phyloP scores from a whole-genome alignment of 495 filamentous ascomycete species.

The Rostrohypoxylon terebratum region DNA sequence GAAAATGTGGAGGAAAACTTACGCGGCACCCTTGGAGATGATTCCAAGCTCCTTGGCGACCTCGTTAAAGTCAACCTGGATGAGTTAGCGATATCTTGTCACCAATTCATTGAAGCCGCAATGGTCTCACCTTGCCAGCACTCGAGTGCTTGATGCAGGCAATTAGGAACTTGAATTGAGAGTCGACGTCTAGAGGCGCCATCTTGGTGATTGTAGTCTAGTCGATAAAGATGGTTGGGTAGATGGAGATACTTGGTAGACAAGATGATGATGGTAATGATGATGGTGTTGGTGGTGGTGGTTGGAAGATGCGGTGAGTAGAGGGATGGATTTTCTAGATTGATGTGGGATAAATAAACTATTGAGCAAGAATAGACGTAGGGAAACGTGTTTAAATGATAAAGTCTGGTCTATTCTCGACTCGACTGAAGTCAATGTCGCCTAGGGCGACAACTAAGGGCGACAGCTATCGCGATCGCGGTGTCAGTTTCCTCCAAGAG shows the following conservation, averaged over 20 bases:
- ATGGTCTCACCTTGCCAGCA: slow-evolving; percentile 66
- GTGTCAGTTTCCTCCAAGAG: no score
- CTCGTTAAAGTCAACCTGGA: slow-evolving; percentile 68
- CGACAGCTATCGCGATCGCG: no score
- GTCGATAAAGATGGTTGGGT: background rate
- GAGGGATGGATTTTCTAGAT: background rate
- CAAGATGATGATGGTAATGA: background rate
- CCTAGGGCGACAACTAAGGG: background rate
- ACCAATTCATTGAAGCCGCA: background rate
- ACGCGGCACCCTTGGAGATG: slow-evolving; percentile 74
- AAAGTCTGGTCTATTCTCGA: background rate
- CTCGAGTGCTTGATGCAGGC: slow-evolving; percentile 70
- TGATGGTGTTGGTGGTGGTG: no score
- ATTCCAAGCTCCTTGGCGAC: slow-evolving; percentile 74
- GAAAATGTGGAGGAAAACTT: slow-evolving; percentile 53
- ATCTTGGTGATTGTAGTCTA: slow-evolving; percentile 50
- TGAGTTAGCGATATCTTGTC: slow-evolving; percentile 29
- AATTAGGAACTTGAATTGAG: slow-evolving; percentile 72
- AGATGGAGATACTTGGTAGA: background rate
- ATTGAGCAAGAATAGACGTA: background rate
- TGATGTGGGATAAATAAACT: background rate
- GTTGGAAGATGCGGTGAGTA: background rate
- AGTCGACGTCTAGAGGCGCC: slow-evolving; percentile 61
- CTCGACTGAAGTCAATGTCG: background rate
- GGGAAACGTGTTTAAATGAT: background rate